These are phyloP conservation scores for Mitragyna speciosa DNA, from an alignment of 257 asterid species.

Conservation along the genomic window DNA sequence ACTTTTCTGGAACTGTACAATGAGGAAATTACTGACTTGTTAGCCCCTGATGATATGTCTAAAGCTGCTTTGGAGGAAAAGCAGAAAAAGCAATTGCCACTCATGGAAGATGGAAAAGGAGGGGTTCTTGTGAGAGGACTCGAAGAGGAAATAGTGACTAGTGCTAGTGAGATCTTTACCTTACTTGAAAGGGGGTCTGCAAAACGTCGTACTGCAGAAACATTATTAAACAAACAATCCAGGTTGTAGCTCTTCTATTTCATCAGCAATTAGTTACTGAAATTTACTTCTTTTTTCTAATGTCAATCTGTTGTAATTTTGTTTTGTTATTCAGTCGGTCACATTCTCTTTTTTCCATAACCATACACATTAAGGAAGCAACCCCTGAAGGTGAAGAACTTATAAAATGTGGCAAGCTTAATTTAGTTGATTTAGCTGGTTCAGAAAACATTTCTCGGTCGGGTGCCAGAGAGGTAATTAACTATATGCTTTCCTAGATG, in stretches of 20 bases:
- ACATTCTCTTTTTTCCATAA: constrained; percentile 87
- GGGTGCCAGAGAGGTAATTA: constrained; percentile 86
- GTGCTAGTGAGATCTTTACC: constrained; percentile 70
- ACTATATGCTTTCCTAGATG: background rate
- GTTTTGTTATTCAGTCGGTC: constrained; percentile 67
- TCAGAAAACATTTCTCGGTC: constrained; percentile 90
- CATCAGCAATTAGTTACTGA: background rate
- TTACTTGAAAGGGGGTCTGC: constrained; percentile 84
- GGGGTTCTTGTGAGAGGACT: constrained; percentile 90
- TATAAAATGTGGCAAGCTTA: constrained; percentile 84
- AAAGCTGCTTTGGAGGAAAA: constrained; percentile 63
- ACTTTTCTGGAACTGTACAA: constrained; percentile 84
- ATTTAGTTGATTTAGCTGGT: constrained; percentile 90
- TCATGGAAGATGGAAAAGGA: constrained; percentile 93
- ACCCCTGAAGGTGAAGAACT: constrained; percentile 94
- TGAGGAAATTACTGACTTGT: constrained; percentile 83
- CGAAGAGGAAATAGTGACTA: constrained; percentile 81
- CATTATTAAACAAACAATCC: constrained; percentile 80
- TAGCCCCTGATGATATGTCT: constrained; percentile 78
- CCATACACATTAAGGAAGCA: constrained; percentile 88
- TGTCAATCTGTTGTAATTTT: constrained; percentile 1
- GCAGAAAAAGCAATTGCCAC: constrained; percentile 78
- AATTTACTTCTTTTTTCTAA: background rate
- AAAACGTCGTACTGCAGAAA: constrained; percentile 86
- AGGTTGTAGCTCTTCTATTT: constrained; percentile 44